Percentiles rank a stretch among this genome's conserved stretches.
phyloP scores from a whole-genome alignment of 495 filamentous ascomycete species.

The Cercophora sp. region DNA sequence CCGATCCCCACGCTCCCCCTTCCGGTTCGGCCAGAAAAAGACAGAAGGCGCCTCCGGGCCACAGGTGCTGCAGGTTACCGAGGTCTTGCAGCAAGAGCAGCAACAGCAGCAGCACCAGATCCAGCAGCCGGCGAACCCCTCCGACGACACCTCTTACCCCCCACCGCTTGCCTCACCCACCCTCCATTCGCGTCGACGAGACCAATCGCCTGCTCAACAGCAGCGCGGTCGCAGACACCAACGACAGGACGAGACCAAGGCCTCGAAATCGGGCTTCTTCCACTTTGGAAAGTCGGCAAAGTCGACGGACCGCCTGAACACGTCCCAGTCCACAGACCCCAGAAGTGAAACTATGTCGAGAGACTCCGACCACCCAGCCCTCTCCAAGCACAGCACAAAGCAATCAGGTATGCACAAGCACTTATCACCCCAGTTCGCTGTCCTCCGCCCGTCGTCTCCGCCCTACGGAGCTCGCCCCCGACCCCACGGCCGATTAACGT shows the following conservation, averaged over 20 bases:
- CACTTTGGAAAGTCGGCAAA: constrained; percentile 40
- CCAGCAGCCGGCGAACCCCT: constrained; percentile 1
- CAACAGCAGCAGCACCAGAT: constrained; percentile 13
- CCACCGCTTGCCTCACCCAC: constrained; percentile 20
- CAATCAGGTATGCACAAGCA: constrained; percentile 44
- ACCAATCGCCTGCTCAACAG: constrained; percentile 12
- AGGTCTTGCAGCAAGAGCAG: constrained; percentile 29
- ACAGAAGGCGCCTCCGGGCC: constrained; percentile 26
- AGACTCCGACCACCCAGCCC: constrained; percentile 35
- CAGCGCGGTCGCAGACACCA: constrained; percentile 26
- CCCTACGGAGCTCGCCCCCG: not conserved
- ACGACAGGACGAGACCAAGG: constrained; percentile 31
- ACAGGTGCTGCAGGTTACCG: constrained; percentile 35
- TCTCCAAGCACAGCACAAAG: constrained; percentile 42
- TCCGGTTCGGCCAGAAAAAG: constrained; percentile 39
- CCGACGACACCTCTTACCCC: constrained; percentile 14
- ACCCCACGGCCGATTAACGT: constrained; percentile 4
- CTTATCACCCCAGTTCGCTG: no score
- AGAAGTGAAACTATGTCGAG: constrained; percentile 42
- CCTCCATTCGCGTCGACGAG: constrained; percentile 14
- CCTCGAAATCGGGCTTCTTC: constrained; percentile 40
- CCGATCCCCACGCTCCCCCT: constrained; percentile 51
- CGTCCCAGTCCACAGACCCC: constrained; percentile 33
- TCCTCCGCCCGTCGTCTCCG: no score
- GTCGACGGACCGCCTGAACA: constrained; percentile 35